A percentile compares a stretch with the other conserved stretches of the same genome.
phyloP scores from a whole-genome alignment of 305 asterid species.

The Fraxinus xanthoxyloides region DNA sequence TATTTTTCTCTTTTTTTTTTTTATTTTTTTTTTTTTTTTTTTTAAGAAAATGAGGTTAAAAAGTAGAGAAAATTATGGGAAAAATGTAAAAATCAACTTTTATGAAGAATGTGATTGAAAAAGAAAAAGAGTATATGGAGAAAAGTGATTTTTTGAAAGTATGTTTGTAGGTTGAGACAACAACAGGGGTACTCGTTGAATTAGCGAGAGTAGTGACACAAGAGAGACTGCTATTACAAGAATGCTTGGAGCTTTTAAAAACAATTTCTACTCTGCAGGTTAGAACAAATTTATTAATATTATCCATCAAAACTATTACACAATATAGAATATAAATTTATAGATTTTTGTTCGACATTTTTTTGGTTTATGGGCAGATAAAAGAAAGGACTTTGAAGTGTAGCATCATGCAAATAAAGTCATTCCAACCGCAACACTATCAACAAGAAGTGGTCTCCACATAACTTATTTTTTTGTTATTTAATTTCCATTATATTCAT shows the following conservation, averaged over 20 bases:
- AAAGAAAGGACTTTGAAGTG: slow-evolving; percentile 69
- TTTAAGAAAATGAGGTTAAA: background rate
- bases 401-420: slow-evolving; percentile 50
- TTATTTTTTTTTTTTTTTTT: too few species aligned
- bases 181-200: slow-evolving; percentile 36
- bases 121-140: too few species aligned
- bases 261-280: slow-evolving; percentile 61
- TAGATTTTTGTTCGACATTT: background rate
- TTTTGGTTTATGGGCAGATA: slow-evolving; percentile 32
- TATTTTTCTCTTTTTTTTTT: too few species aligned
- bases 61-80: too few species aligned
- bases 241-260: slow-evolving; percentile 68
- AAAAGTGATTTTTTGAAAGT: background rate
- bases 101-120: background rate
- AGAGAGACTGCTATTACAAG: slow-evolving; percentile 76
- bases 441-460: slow-evolving; percentile 3
- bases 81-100: too few species aligned
- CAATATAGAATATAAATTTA: background rate
- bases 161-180: slow-evolving; percentile 39
- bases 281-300: background rate
- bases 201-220: slow-evolving; percentile 56
- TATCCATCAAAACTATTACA: background rate
- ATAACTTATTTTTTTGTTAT: background rate
- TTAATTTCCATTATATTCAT: background rate
- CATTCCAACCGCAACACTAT: slow-evolving; percentile 22